phyloP scores from a whole-genome alignment of 306 rosid species.

The Castanea mollissima region DNA sequence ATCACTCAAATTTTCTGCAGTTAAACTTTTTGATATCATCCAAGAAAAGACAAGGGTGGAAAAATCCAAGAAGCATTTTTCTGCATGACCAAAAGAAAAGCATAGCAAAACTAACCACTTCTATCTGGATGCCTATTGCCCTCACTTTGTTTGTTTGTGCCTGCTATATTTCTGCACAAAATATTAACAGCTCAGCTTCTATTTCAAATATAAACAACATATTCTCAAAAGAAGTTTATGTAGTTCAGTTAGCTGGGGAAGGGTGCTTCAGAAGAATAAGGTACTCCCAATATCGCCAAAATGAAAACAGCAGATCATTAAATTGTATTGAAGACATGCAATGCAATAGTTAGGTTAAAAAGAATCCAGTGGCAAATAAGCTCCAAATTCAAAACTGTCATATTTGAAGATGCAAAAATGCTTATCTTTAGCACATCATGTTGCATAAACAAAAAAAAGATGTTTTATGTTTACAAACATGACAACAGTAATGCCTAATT shows the following conservation, averaged over 20 bases:
- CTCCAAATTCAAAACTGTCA: background rate
- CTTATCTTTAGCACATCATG: background rate
- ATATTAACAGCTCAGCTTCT: background rate
- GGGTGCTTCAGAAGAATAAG: too few species aligned
- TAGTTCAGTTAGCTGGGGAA: too few species aligned
- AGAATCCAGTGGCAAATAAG: background rate
- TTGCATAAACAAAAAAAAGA: background rate
- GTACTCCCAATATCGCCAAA: too few species aligned
- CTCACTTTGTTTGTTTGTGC: background rate
- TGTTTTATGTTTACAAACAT: background rate
- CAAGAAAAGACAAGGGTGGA: conserved; percentile 2
- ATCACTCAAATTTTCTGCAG: background rate
- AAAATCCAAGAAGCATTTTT: background rate
- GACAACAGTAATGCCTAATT: background rate
- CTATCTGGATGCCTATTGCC: conserved; percentile 2
- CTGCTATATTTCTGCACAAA: conserved; percentile 2
- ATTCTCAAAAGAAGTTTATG: background rate
- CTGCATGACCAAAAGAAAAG: background rate
- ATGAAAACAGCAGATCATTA: too few species aligned
- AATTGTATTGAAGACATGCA: too few species aligned
- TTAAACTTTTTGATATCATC: background rate
- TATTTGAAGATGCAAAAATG: background rate
- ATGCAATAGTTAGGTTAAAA: too few species aligned
- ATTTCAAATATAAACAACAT: background rate
- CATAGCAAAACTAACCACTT: conserved; percentile 1